Base-by-base conservation (phyloP, 2,329 filamentous ascomycete genomes). In the Fusarium poae region DNA sequence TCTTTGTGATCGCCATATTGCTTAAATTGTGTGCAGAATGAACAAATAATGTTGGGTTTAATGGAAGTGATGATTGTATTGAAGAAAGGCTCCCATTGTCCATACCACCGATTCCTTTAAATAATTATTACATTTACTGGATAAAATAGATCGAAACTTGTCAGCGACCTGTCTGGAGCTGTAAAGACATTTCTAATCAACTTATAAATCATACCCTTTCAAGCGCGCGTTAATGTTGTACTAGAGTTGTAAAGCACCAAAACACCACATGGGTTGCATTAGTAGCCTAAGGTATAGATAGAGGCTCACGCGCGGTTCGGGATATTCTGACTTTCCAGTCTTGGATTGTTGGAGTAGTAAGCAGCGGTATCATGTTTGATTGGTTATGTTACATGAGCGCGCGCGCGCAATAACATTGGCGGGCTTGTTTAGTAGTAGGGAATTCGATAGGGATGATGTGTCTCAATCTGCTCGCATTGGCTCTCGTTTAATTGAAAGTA, bases 1-100 rank as follows among this genome's bases (percentile, higher is more conserved):
- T 68, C 20, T 55, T 68, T n/a, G 25, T 10, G 10, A 34, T 5
- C 4, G 52, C 1, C 65, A 68, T 68, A 0, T 35, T 61, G 40
- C 0, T n/a, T 15, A 15, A 27, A 0, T 16, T 37, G 2, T 6
- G 11, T 1, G 0, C 25, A 16, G 13, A 6, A 32, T 9, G 1
- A 27, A 13, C 10, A 18, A 16, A 8, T 20, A 8, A 16, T 15
- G 3, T 8, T 6, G 11, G 16, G 3, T 25, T 23, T 18, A 18
- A n/a, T 15, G 18, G 6, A 44, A 2, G 11, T 7, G 18, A 43
- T 25, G 21, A 43, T 25, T 25, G 21, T 6, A 18, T 11, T 6
- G 1, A 21, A 25, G 5, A 43, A 44, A 1, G 18, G 5, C 8
- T 29, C 10, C 4, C 13, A 20, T 20, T 13, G 5, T 13, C n/a